Conservation (phyloP, 371 early-diverging fungal species). For the Mortierella sp. region DNA sequence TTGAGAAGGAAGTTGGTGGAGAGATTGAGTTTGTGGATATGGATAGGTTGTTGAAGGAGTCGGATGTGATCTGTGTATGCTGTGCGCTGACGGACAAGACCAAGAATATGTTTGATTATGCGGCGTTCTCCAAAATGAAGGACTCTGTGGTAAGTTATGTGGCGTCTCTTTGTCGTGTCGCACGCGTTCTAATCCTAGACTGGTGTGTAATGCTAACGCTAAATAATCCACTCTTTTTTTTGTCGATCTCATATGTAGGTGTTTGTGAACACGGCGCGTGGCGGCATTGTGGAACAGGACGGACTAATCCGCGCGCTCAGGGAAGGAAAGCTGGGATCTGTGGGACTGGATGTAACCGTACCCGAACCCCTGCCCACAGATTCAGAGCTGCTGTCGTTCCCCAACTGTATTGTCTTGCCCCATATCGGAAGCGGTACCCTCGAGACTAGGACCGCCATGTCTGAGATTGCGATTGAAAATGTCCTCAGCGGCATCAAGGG, state of each 20-base stretch:
- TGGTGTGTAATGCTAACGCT: not conserved
- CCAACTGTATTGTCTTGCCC: slow-evolving; percentile 76
- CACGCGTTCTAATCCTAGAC: not conserved
- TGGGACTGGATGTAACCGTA: slow-evolving; percentile 89
- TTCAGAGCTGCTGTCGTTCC: slow-evolving; percentile 71
- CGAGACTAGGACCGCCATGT: slow-evolving; percentile 89
- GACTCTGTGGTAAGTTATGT: slow-evolving; percentile 62
- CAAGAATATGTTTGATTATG: slow-evolving; percentile 75
- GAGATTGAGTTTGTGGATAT: slow-evolving; percentile 65
- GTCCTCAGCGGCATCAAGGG: slow-evolving; percentile 64
- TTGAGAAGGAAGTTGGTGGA: slow-evolving; percentile 41
- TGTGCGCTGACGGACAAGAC: slow-evolving; percentile 83
- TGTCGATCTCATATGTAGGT: slow-evolving; percentile 51
- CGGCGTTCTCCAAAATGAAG: slow-evolving; percentile 81
- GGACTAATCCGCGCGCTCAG: slow-evolving; percentile 80
- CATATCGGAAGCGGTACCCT: slow-evolving; percentile 82
- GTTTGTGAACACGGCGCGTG: slow-evolving; percentile 88
- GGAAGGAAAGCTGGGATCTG: slow-evolving; percentile 73
- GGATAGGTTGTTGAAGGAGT: slow-evolving; percentile 67
- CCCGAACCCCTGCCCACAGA: slow-evolving; percentile 85
- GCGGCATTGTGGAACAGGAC: slow-evolving; percentile 83
- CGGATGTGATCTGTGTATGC: slow-evolving; percentile 83
- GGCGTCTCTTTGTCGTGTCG: not conserved
- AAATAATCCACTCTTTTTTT: not conserved
- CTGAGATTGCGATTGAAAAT: slow-evolving; percentile 74